Conservation (phyloP, 2,329 filamentous ascomycete species). For the Colletotrichum cereale region DNA sequence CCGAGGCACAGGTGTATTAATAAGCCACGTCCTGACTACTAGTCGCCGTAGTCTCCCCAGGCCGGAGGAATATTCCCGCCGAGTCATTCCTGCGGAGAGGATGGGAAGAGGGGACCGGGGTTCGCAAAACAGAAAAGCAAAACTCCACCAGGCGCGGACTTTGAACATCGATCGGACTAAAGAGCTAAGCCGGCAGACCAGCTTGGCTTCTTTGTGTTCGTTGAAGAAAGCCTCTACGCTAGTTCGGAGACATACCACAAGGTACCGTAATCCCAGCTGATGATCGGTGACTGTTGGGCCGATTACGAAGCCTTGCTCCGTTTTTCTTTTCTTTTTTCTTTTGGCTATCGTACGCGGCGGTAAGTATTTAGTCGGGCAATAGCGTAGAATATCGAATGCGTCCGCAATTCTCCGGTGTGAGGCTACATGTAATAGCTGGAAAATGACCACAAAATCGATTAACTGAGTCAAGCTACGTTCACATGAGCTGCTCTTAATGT, state of each 20-base stretch:
- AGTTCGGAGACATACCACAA: not conserved
- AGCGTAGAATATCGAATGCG: too few relatives aligned
- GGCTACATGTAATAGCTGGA: not conserved
- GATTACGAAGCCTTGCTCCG: too few relatives aligned
- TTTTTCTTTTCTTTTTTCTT: too few relatives aligned
- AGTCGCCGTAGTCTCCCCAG: not conserved
- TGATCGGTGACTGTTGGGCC: too few relatives aligned
- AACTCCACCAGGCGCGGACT: not conserved
- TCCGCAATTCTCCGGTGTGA: not conserved
- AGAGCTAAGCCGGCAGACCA: not conserved
- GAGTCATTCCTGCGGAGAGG: not conserved
- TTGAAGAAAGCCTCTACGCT: not conserved
- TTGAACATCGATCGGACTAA: not conserved
- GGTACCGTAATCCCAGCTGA: too few relatives aligned
- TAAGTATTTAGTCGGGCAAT: too few relatives aligned
- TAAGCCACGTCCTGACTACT: not conserved
- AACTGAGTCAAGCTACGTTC: not conserved
- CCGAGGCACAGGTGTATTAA: conserved; percentile 13
- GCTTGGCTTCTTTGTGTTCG: not conserved
- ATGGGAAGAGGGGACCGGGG: too few relatives aligned
- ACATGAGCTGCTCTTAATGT: not conserved
- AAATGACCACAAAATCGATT: not conserved
- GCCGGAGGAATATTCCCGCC: conserved; percentile 17
- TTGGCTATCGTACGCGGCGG: too few relatives aligned
- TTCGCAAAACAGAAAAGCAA: not conserved